Conservation (phyloP, 345 rosid genomes). For the sweet orange (Citrus sinensis) region DVS_A1.0 CM039164.1:24599501-24600000, state of each 20-base stretch:
- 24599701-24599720: constrained; percentile 60
- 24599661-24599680: constrained; percentile 89
- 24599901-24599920: background rate
- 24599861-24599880: background rate
- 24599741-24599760: constrained; percentile 28
- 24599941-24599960: background rate
- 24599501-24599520: constrained; percentile 81
- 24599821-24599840: background rate
- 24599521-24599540: constrained; percentile 83
- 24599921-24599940: background rate
- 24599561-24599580: constrained; percentile 84
- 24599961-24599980: constrained; percentile 19
- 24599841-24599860: background rate
- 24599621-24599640: constrained; percentile 63
- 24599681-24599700: constrained; percentile 83
- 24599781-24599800: constrained; percentile 7
- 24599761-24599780: constrained; percentile 26
- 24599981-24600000: constrained; percentile 14
- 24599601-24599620: constrained; percentile 50
- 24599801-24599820: background rate
- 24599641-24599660: constrained; percentile 62
- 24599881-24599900: background rate
- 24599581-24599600: constrained; percentile 86
- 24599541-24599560: constrained; percentile 83
- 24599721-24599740: constrained; percentile 26